Conservation (phyloP, 495 filamentous ascomycete species). For the Trichocladium uniseriatum region DNA sequence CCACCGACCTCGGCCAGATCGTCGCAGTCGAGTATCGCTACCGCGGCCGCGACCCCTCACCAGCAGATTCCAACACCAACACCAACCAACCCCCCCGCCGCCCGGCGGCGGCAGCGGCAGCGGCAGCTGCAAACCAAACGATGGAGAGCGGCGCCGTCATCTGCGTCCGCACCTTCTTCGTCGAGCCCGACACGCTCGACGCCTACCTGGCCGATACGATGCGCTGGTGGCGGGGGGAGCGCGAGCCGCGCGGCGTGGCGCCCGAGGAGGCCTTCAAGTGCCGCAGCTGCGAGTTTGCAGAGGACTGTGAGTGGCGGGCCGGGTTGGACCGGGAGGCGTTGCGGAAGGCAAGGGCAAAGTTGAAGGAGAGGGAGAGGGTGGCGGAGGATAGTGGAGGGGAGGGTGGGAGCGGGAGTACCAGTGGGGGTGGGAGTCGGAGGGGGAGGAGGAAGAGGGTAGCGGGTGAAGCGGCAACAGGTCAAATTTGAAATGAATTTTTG, state of each 20-base stretch:
- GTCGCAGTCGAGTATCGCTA: constrained; percentile 57
- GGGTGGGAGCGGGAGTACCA: neutral
- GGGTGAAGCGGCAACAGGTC: neutral
- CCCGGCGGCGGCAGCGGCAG: neutral
- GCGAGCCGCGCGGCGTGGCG: constrained; percentile 68
- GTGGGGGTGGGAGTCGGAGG: neutral
- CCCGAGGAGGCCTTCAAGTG: constrained; percentile 92
- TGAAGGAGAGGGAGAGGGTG: neutral
- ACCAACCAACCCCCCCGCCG: neutral
- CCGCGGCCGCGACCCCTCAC: constrained; percentile 6
- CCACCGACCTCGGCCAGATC: constrained; percentile 42
- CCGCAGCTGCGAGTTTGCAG: constrained; percentile 46
- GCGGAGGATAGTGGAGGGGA: neutral
- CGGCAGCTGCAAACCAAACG: neutral
- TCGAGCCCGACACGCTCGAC: constrained; percentile 53
- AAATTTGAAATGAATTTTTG: neutral
- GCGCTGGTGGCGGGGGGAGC: constrained; percentile 79
- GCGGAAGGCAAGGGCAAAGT: constrained; percentile 7
- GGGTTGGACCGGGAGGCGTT: constrained; percentile 25
- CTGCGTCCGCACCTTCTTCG: constrained; percentile 59
- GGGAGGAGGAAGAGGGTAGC: neutral
- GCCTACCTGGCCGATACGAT: constrained; percentile 60
- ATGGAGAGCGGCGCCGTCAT: constrained; percentile 37
- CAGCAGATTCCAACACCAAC: constrained; percentile 6
- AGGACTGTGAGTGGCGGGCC: constrained; percentile 44